Base-by-base conservation (phyloP, 1,139 yeast species). In the Taphrina wiesneri region DNA sequence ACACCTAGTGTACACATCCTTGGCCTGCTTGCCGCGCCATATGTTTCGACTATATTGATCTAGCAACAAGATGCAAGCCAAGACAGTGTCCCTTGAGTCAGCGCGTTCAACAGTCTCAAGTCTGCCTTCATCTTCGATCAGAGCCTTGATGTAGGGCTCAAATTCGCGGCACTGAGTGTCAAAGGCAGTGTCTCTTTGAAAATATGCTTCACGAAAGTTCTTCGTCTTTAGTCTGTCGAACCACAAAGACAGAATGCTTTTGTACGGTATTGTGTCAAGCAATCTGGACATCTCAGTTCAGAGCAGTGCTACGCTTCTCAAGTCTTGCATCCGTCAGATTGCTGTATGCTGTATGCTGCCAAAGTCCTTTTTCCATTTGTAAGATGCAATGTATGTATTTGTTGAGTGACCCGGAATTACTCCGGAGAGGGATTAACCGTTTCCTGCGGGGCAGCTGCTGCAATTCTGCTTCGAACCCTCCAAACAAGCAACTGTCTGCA, bases 1-100 rank as follows among this genome's bases (percentile, higher is more conserved):
- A 21, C 52, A 34, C 34, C 32, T 47, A 4, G 32, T 43, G 30
- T 56, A 56, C 23, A 56, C 62, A 1, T 32, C 32, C 17, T n/a
- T 46, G 32, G 62, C 62, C 19, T 45, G 51, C 28, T 28, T 30
- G 34, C 62, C 62, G 7, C 62, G 62, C 62, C 62, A 56, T 2
- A 56, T 56, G 19, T 43, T 56, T 30, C 62, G 62, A n/a, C 51
- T 43, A 34, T 43, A 56, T 45, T 56, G 62, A 23, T 43, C 52
- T 9, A 56, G 62, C 53, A 56, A 25, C 6, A 56, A 17, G 53
- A 56, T 56, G 19, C 46, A 21, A 25, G 52, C 36, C 13, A 56
- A 17, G 2, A 43, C 32, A 1, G 26, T 45, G 26, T 56, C 62
- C 17, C 46, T 19, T 23, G 19, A 30, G 3, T 41, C 41, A 4